These are phyloP conservation scores for Fusarium multiceps DNA, from an alignment of 2,329 filamentous ascomycete genomes.

Conservation along the genomic window DNA sequence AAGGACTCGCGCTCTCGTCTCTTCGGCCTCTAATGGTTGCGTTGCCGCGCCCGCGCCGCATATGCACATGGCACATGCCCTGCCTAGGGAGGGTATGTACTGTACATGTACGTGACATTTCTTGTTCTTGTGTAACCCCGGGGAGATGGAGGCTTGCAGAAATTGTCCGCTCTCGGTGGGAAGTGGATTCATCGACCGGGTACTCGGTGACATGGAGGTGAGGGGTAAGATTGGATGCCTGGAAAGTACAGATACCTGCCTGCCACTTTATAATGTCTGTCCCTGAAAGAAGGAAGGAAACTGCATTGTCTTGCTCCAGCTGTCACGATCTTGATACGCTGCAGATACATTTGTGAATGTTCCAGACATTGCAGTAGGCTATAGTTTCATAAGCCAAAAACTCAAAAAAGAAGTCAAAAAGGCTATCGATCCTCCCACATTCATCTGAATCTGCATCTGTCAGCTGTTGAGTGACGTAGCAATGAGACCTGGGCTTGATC, in stretches of 20 bases:
- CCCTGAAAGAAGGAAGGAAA: background rate
- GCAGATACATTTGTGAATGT: background rate
- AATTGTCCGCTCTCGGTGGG: conserved; percentile 32
- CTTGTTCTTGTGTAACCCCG: conserved; percentile 19
- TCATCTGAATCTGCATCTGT: background rate
- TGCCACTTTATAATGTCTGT: background rate
- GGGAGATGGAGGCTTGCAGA: conserved; percentile 36
- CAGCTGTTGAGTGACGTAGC: conserved; percentile 13
- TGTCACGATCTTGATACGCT: background rate
- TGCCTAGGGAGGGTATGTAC: background rate
- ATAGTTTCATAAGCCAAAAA: background rate
- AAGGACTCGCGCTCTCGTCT: conserved; percentile 21
- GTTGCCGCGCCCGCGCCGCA: background rate
- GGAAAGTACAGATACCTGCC: background rate
- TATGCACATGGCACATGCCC: background rate
- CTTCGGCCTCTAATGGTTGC: conserved; percentile 19
- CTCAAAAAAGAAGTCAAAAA: background rate
- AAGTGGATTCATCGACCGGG: conserved; percentile 15
- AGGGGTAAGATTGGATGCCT: background rate
- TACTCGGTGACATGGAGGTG: conserved; percentile 34
- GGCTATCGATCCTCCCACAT: background rate
- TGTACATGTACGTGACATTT: background rate
- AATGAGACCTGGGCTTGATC: conserved; percentile 13
- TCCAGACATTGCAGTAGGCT: background rate
- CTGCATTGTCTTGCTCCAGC: background rate